These are phyloP conservation scores for Rheum nobile DNA, from an alignment of 148 eudicot genomes.

Conservation along the genomic window DNA sequence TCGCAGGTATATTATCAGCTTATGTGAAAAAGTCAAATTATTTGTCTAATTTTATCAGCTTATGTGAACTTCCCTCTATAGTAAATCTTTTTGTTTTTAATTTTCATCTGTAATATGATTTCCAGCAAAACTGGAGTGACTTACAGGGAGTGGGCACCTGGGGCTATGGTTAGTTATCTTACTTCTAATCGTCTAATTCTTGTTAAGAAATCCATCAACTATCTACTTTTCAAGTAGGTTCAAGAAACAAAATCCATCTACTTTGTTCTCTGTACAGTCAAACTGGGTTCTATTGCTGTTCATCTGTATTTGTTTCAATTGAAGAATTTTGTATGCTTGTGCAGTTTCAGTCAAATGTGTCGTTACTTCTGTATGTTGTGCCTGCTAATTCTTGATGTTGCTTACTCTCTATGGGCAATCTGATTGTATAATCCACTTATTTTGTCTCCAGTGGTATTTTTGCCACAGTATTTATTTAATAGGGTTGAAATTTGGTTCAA, in stretches of 20 bases:
- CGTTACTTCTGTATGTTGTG: neutral
- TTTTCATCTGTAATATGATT: constrained; percentile 2
- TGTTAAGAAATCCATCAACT: neutral
- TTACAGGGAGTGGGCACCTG: constrained; percentile 99
- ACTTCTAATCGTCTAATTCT: neutral
- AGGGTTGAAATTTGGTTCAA: neutral
- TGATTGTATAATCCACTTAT: neutral
- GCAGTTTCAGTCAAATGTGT: neutral
- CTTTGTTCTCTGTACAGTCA: neutral
- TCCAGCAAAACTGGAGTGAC: constrained; percentile 78
- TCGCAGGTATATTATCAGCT: constrained; percentile 41
- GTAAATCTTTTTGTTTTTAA: neutral
- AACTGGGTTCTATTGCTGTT: neutral
- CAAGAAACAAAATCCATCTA: neutral
- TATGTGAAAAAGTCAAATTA: neutral
- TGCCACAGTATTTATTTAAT: neutral
- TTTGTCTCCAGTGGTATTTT: neutral
- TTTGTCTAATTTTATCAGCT: too few species aligned
- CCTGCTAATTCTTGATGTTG: neutral
- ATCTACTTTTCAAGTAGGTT: neutral
- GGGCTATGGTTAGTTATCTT: constrained; percentile 61
- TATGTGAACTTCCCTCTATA: neutral
- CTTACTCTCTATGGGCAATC: neutral
- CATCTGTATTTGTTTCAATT: neutral
- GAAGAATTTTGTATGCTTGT: neutral